Evolutionary conservation across 2,329 filamentous ascomycete genomes (phyloP), one percentile per base, ranked within the genome.

Genomic region (Diaporthe aspalathi): DNA sequence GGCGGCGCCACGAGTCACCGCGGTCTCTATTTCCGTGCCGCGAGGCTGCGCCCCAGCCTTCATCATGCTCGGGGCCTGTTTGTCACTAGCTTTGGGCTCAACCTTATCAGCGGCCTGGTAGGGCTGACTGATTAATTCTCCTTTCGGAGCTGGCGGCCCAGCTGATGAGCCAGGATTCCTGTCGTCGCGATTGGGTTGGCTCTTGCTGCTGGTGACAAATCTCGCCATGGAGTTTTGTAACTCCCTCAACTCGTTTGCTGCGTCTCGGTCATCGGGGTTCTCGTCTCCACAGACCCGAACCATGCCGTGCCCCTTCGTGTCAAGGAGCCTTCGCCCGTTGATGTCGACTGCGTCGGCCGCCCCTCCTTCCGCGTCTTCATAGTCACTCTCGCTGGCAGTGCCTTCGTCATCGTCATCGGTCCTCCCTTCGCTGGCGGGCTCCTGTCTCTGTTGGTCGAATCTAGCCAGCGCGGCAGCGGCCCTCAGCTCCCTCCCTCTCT

Each of bases 251-350:
- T 97, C 92, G 38, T 87, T 85, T 76, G 87, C 84, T 3, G 84
- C 86, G 76, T 89, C 84, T 22, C 84, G 82, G 68, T 92, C 89
- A 47, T 88, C 85, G 3, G 76, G 76, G 47, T 86, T 78, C 84
- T 94, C 92, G 54, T 92, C 91, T 73, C 91, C 91, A 77, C 94
- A 96, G 1, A 96, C 89, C 75, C 89, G 92, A 73, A 95, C 83
- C 85, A 97, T 86, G 16, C 88, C 87, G 24, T 87, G 85, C 0
- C 92, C 93, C 67, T 92, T 88, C 11, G 84, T 83, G 77, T 95
- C 93, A 27, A 91, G 80, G 56, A 95, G 82, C 72, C 83, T 86
- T 67, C 84, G 87, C 1, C 92, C 92, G 75, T 94, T 85, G 20
- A 90, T 82, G 79, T 94, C 91, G 14, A 90, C 75, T 0, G 89